phyloP scores from a whole-genome alignment of 2,329 filamentous ascomycete genomes.

The Exophiala mesophila region DNA sequence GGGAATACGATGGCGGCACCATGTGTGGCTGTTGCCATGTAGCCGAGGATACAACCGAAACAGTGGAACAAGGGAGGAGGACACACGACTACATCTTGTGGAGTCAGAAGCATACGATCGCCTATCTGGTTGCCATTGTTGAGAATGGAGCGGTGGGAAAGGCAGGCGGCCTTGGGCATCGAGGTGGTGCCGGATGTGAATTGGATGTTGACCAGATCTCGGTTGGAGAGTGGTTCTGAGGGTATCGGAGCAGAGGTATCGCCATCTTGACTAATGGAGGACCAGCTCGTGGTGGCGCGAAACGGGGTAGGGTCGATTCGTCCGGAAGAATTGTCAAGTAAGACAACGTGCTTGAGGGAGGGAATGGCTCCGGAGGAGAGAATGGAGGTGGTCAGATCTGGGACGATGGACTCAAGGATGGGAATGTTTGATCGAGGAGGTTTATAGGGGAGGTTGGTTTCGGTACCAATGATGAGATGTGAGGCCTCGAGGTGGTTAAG shows the following conservation, averaged over 20 bases:
- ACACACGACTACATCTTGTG: conserved; percentile 64
- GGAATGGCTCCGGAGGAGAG: conserved; percentile 59
- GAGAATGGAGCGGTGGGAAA: conserved; percentile 78
- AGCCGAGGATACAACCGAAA: conserved; percentile 88
- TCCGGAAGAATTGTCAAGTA: conserved; percentile 70
- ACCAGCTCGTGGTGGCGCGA: conserved; percentile 43
- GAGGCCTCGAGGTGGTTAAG: conserved; percentile 68
- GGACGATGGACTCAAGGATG: conserved; percentile 52
- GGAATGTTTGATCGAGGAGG: conserved; percentile 55
- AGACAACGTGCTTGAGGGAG: conserved; percentile 63
- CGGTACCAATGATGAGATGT: conserved; percentile 76
- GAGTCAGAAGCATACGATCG: conserved; percentile 72
- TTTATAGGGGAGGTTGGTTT: conserved; percentile 73
- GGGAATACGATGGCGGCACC: conserved; percentile 79
- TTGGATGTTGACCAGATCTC: conserved; percentile 85
- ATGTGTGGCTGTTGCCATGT: conserved; percentile 87
- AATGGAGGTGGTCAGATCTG: conserved; percentile 40
- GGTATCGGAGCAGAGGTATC: conserved; percentile 40
- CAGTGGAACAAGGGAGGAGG: conserved; percentile 61
- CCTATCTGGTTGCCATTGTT: conserved; percentile 90
- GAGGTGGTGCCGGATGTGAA: conserved; percentile 96
- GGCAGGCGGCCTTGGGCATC: conserved; percentile 82
- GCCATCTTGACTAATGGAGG: conserved; percentile 42
- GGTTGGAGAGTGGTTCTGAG: conserved; percentile 34
- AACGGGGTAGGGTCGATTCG: conserved; percentile 45